Evolutionary conservation across 2,329 filamentous ascomycete species (phyloP), one percentile per base, ranked within the genome.

Genomic region (Lojkania enalia): DNA sequence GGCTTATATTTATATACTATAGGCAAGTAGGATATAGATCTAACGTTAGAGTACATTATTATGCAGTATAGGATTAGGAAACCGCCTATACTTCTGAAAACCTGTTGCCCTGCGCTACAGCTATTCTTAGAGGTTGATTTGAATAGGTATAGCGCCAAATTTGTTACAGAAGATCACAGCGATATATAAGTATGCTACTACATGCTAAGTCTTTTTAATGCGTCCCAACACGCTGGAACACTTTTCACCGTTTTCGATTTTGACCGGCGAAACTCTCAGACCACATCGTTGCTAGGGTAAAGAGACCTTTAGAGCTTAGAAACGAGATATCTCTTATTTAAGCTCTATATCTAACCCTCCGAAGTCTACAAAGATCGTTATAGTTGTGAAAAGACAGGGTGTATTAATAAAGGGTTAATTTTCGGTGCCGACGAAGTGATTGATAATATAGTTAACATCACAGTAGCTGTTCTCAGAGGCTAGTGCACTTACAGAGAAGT

Each of bases 21-120:
- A 39, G 36, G 21, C 21, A 39, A 39, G 36, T 19, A 39, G 36
- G 6, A 39, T 39, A 39, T 39, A 39, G 36, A 39, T 39, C 19
- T 25, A n/a, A n/a, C n/a, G n/a, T n/a, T n/a, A 39, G 36, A 39
- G 36, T 19, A 39, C 19, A 39, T 39, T 19, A 29, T 39, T 39
- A 39, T 29, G 29, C 21, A 39, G 36, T 19, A 39, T 37, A 37
- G 35, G 35, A 12, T 16, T 20, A 37, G 12, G 19, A 19, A 37
- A 19, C 35, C 19, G 35, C 14, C 9, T 14, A 37, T 11, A 37
- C 21, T 39, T 39, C 21, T 39, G 20, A 21, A 39, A 39, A 39
- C 36, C 36, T 18, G 36, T 39, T 18, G 16, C 36, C 15, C 25
- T 29, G 21, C 36, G 36, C 36, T 19, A 39, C 15, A 39, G 36